Conservation (phyloP, 441 rosid species). For the Arabidopsis lyrata region DNA sequence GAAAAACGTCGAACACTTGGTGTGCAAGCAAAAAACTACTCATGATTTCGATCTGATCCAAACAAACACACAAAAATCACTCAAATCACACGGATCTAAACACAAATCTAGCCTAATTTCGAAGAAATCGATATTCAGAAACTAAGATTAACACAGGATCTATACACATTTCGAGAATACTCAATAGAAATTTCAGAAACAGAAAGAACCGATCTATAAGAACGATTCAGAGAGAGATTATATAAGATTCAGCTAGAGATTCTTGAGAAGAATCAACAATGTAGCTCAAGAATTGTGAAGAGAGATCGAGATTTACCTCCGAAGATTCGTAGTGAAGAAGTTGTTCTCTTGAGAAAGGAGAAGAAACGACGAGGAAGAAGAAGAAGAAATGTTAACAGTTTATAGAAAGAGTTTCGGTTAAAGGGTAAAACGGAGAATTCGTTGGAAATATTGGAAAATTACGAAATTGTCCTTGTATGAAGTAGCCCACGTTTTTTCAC, state of each 20-base stretch:
- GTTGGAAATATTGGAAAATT: not conserved
- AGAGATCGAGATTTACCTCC: slow-evolving; percentile 27
- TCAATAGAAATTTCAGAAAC: not conserved
- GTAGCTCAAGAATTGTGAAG: not conserved
- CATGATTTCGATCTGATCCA: slow-evolving; percentile 16
- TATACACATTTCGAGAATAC: slow-evolving; percentile 10
- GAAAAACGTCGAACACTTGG: not conserved
- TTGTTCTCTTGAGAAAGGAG: slow-evolving; percentile 4
- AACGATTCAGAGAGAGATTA: slow-evolving; percentile 7
- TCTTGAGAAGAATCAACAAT: not conserved
- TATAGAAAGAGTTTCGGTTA: slow-evolving; percentile 25
- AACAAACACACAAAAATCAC: not conserved
- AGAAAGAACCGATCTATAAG: slow-evolving; percentile 24
- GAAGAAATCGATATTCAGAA: not conserved
- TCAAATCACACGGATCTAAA: slow-evolving; percentile 29
- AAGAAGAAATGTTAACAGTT: not conserved
- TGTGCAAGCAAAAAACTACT: not conserved
- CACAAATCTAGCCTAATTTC: slow-evolving; percentile 21
- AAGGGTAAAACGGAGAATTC: slow-evolving; percentile 35
- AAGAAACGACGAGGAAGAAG: not conserved
- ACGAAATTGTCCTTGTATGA: not conserved
- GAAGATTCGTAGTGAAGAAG: slow-evolving; percentile 18
- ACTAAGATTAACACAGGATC: slow-evolving; percentile 15
- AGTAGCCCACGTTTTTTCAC: not conserved
- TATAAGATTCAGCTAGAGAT: slow-evolving; percentile 10